phyloP scores from a whole-genome alignment of 805 yeast species.

The Starmerella bombi region DNA sequence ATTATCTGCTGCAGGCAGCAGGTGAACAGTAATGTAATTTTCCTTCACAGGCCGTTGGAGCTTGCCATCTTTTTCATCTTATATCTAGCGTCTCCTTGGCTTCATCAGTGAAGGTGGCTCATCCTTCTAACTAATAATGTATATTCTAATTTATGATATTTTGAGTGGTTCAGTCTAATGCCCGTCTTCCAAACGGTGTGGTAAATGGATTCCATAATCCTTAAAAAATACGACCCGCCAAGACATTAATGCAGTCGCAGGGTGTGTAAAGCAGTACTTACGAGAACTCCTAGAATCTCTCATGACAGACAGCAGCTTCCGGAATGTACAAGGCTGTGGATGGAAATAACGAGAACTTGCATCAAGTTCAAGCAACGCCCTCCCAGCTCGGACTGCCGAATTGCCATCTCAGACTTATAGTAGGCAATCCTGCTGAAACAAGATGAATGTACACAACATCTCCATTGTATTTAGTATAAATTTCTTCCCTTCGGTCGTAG shows the following conservation, averaged over 20 bases:
- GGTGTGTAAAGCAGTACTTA: slow-evolving; percentile 69
- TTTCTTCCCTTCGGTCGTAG: slow-evolving; percentile 36
- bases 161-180: too few relatives aligned
- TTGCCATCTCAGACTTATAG: slow-evolving; percentile 56
- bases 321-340: slow-evolving; percentile 33
- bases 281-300: slow-evolving; percentile 81
- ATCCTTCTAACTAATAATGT: too few relatives aligned
- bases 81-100: too few relatives aligned
- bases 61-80: too few relatives aligned
- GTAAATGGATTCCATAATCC: too few relatives aligned
- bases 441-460: slow-evolving; percentile 78
- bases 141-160: too few relatives aligned
- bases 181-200: too few relatives aligned
- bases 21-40: too few relatives aligned
- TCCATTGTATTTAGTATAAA: slow-evolving; percentile 78
- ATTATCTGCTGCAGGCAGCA: too few relatives aligned
- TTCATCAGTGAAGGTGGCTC: too few relatives aligned
- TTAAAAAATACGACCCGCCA: too few relatives aligned
- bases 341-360: slow-evolving; percentile 23
- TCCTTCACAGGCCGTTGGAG: too few relatives aligned
- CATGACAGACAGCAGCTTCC: slow-evolving; percentile 52
- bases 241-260: slow-evolving; percentile 80
- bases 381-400: slow-evolving; percentile 56
- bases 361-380: slow-evolving; percentile 31
- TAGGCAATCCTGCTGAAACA: slow-evolving; percentile 54